Evolutionary conservation across 148 eudicot genomes (phyloP).

Genomic region (Silene conica): DNA sequence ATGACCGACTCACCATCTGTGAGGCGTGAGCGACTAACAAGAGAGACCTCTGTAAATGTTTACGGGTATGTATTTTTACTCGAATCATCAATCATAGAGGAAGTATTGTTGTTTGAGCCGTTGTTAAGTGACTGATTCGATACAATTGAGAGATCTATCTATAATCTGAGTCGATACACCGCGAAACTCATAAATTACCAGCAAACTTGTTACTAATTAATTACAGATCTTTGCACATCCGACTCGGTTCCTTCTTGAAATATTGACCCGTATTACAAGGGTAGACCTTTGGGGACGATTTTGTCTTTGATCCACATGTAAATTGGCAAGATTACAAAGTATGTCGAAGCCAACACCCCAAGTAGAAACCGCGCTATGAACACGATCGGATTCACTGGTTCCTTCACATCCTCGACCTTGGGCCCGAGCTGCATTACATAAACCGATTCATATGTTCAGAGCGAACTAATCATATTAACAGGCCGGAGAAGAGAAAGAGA

Average conservation of each 20-base stretch:
- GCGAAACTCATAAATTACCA: too few relatives aligned
- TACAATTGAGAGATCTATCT: too few relatives aligned
- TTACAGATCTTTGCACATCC: background rate
- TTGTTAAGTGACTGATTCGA: too few relatives aligned
- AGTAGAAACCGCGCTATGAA: slow-evolving; percentile 61
- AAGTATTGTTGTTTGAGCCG: too few relatives aligned
- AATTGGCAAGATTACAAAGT: slow-evolving; percentile 62
- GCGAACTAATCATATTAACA: too few relatives aligned
- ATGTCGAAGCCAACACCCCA: slow-evolving; percentile 58
- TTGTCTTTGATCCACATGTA: slow-evolving; percentile 93
- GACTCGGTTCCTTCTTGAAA: slow-evolving; percentile 1
- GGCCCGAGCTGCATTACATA: slow-evolving; percentile 63
- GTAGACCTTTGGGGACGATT: slow-evolving; percentile 62
- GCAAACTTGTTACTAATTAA: slow-evolving; percentile 8
- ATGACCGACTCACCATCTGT: too few relatives aligned
- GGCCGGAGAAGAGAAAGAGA: background rate
- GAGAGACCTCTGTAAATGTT: too few relatives aligned
- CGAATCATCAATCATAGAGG: too few relatives aligned
- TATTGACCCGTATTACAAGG: slow-evolving; percentile 33
- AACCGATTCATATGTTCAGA: too few relatives aligned
- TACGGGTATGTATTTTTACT: too few relatives aligned
- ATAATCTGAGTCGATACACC: too few relatives aligned
- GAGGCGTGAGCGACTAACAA: too few relatives aligned
- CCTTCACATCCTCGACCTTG: slow-evolving; percentile 64
- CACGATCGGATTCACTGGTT: slow-evolving; percentile 60